Base-by-base conservation (phyloP, 345 rosid species). In the Eutrema heterophyllum region DNA sequence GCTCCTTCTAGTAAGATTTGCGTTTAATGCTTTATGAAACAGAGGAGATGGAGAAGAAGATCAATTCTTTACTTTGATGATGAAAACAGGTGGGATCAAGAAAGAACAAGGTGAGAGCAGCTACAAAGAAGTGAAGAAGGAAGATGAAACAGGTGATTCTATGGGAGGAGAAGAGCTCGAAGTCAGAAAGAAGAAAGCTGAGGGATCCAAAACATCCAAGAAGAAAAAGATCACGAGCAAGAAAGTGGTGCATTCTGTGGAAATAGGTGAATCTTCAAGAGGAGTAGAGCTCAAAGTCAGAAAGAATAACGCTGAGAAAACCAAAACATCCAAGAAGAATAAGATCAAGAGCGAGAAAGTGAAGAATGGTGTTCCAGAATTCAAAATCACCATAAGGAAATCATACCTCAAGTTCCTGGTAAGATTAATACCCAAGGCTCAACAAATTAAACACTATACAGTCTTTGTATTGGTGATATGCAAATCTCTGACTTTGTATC, bases 321-420 rank as follows among this genome's bases (percentile, higher is more conserved):
- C 26, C 7, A 35, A 21, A n/a, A 5, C 48, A 46, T 45, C 0
- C 16, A 46, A 57, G 43, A 43, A 68, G 72, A 5, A 61, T 52
- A 39, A 5, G 7, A 33, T 2, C 7, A 43, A 41, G 68, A 15
- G 27, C 7, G 56, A 41, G 49, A 62, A 12, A 46, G 50, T 21
- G 41, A 26, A 15, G 51, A 16, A 18, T 27, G 32, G 1, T 48
- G 32, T 58, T 56, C 67, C 67, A 35, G 48, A 57, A 36, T 77
- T 77, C 64, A 6, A 4, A 58, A 41, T 77, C 44, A 64, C 61
- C 43, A 65, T 71, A n/a, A 57, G n/a, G 55, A 64, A 16, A 3
- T 48, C 80, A 48, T 65, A 71, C 68, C 72, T 71, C 56, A 64
- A n/a, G 50, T 65, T 57, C 32, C 16, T 77, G 63, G 80, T 77